These are phyloP conservation scores for Heterobasidion irregulare DNA, from an alignment of 1,284 basidiomycete genomes.

Conservation along the genomic window DNA sequence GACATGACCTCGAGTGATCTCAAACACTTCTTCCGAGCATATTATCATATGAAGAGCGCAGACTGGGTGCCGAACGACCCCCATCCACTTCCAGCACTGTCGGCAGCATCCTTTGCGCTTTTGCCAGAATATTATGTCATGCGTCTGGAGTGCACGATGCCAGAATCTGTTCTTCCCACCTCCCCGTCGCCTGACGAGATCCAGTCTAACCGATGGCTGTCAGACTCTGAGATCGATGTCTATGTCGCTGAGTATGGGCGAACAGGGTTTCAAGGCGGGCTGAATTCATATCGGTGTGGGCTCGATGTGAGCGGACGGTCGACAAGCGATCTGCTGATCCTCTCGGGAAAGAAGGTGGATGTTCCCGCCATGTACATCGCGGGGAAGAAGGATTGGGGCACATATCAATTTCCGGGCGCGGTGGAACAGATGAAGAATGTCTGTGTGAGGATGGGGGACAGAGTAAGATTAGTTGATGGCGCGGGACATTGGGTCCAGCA, in stretches of 20 bases:
- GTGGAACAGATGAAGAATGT: constrained; percentile 32
- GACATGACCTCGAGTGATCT: constrained; percentile 40
- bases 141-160: constrained; percentile 44
- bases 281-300: constrained; percentile 44
- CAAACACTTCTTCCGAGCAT: constrained; percentile 42
- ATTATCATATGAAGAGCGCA: constrained; percentile 54
- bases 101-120: constrained; percentile 25
- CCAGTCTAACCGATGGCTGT: constrained; percentile 33
- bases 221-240: constrained; percentile 37
- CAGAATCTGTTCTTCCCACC: constrained; percentile 30
- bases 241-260: constrained; percentile 40
- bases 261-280: constrained; percentile 55
- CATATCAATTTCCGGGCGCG: constrained; percentile 44
- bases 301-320: constrained; percentile 6
- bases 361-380: constrained; percentile 47
- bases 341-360: constrained; percentile 29
- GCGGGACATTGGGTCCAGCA: constrained; percentile 61
- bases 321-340: constrained; percentile 13
- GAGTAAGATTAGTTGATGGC: constrained; percentile 43
- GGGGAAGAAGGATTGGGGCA: constrained; percentile 51
- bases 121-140: constrained; percentile 61
- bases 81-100: constrained; percentile 23
- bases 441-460: constrained; percentile 26
- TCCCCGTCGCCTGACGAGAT: constrained; percentile 19
- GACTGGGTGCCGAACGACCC: constrained; percentile 38